A percentile compares a stretch with the other conserved stretches of the same genome.
Evolutionary conservation across 2,329 filamentous ascomycete species (phyloP).

Genomic region (Verticillium nonalfalfae): DNA sequence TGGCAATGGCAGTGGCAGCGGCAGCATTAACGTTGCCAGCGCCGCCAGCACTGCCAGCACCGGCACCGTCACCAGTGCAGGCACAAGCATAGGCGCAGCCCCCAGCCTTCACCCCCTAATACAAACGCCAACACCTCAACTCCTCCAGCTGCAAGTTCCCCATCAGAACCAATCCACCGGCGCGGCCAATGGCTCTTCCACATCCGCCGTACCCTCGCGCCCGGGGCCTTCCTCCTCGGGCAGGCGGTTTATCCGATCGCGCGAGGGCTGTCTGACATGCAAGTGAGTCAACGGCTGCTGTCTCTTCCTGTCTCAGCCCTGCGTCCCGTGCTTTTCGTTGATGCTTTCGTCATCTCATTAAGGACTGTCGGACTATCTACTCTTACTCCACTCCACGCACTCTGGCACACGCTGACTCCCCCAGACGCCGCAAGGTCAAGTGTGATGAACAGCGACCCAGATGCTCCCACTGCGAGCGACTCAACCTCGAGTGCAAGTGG

Average conservation of each 20-base stretch:
- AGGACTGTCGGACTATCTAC: not conserved
- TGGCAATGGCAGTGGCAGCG: not conserved
- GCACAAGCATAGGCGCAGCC: not conserved
- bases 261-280: slow-evolving; percentile 40
- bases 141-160: not conserved
- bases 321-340: not conserved
- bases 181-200: not conserved
- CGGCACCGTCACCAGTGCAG: not conserved
- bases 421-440: slow-evolving; percentile 44
- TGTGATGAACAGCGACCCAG: slow-evolving; percentile 47
- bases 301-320: not conserved
- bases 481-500: slow-evolving; percentile 48
- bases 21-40: not conserved
- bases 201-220: not conserved
- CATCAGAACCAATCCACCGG: not conserved
- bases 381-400: not conserved
- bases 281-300: slow-evolving; percentile 22
- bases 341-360: not conserved
- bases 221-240: not conserved
- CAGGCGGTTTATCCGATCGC: slow-evolving; percentile 16
- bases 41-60: not conserved
- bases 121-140: not conserved
- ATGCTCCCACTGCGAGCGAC: slow-evolving; percentile 46
- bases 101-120: not conserved
- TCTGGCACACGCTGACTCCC: slow-evolving; percentile 1